Evolutionary conservation across 495 filamentous ascomycete genomes (phyloP), one percentile per base, ranked within the genome.

Genomic region (Penicillium goetzii): DNA sequence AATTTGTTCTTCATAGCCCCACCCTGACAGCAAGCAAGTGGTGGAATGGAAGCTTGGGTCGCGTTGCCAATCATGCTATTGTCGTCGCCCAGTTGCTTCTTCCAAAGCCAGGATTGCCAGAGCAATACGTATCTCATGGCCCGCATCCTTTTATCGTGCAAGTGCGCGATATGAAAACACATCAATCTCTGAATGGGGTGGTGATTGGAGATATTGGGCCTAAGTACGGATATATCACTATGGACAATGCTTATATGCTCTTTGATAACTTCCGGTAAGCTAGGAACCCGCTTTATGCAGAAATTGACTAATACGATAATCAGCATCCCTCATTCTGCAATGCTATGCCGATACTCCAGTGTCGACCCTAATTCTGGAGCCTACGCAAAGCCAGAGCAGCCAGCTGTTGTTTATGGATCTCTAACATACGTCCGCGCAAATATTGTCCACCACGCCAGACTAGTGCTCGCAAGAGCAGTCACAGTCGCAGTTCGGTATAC

Each of bases 161-260:
- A 53, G 78, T 83, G 19, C 74, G 81, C 4, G 76, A 82, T 60
- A 68, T 76, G 68, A 69, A 77, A 47, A 81, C 76, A 0, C 77
- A 80, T 53, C 68, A 74, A 49, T 76, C 79, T 0, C 57, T 81
- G 7, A 49, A 73, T 9, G 81, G 80, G 1, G 74, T 84, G 26
- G 73, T 78, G 1, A 73, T 83, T 30, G 81, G 81, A 33, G 81
- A 84, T 58, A 81, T 84, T 51, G 80, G 80, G 0, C 76, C 78
- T 0, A 84, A 83, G 45, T 79, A 80, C 52, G 81, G 80, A 2
- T 83, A 83, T 51, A 68, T 74, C 17, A 72, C 71, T 4, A 80
- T 81, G 76, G 81, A 83, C 58, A 84, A 83, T 58, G 81, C 75
- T 0, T 84, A 83, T 60, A 80, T 81, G 77, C 76, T 82, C 8